Conservation (phyloP, 352 stramenopile species). For the Phytophthora chlamydospora region DNA sequence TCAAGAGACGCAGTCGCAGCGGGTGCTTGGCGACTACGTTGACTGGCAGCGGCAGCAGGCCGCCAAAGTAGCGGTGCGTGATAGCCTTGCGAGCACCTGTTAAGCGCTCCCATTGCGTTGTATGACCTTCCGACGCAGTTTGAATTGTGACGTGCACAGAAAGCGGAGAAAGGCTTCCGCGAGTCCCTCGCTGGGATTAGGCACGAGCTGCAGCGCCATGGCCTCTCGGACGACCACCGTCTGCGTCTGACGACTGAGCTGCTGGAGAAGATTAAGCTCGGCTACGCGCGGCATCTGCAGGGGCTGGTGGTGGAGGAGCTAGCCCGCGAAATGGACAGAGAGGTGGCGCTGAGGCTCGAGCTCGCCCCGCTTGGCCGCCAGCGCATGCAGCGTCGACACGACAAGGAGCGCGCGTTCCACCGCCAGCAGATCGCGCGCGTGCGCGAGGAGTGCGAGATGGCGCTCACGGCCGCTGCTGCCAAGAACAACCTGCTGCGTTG, state of each 20-base stretch:
- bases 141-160: conserved; percentile 33
- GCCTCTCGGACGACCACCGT: conserved; percentile 41
- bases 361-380: conserved; percentile 43
- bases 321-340: conserved; percentile 62
- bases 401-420: conserved; percentile 58
- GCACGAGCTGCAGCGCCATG: conserved; percentile 48
- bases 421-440: conserved; percentile 68
- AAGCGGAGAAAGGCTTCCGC: conserved; percentile 51
- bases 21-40: conserved; percentile 52
- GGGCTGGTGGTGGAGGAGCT: conserved; percentile 64
- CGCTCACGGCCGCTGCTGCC: conserved; percentile 61
- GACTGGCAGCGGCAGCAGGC: conserved; percentile 60
- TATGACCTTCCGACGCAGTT: background rate
- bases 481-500: conserved; percentile 79
- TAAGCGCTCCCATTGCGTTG: background rate
- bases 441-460: conserved; percentile 67
- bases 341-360: conserved; percentile 62
- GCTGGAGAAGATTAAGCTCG: conserved; percentile 67
- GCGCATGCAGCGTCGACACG: conserved; percentile 58
- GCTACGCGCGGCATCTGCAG: conserved; percentile 62
- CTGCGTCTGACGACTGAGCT: conserved; percentile 55
- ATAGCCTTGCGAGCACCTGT: background rate
- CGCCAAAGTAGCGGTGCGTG: conserved; percentile 51
- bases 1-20: conserved; percentile 63
- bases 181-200: conserved; percentile 60